A percentile compares a stretch with the other conserved stretches of the same genome.
Evolutionary conservation across 768 basidiomycete genomes (phyloP).

Genomic region (Tricholoma furcatifolium): DNA sequence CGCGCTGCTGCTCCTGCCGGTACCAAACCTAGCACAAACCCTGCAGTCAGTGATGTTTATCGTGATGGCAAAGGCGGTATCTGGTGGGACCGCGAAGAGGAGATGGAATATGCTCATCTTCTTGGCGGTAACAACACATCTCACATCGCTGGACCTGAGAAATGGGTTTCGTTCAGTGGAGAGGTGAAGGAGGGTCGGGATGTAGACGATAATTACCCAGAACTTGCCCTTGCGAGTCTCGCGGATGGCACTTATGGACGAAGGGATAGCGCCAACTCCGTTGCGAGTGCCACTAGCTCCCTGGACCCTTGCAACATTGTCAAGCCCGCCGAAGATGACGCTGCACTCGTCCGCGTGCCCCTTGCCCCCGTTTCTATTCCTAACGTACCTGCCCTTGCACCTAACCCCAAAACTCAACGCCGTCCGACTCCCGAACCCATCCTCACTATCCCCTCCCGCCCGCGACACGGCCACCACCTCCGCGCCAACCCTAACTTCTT

Average conservation of each 20-base stretch:
- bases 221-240: conserved; percentile 19
- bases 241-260: conserved; percentile 26
- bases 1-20: conserved; percentile 33
- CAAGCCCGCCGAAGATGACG: conserved; percentile 29
- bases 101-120: conserved; percentile 65
- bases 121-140: conserved; percentile 34
- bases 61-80: conserved; percentile 60
- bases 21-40: conserved; percentile 9
- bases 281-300: conserved; percentile 45
- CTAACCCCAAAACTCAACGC: conserved; percentile 30
- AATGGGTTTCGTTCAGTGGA: conserved; percentile 43
- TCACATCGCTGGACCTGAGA: conserved; percentile 26
- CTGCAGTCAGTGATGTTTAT: conserved; percentile 50
- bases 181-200: conserved; percentile 23
- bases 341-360: conserved; percentile 17
- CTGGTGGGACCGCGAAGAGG: conserved; percentile 74
- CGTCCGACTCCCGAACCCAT: conserved; percentile 30
- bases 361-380: conserved; percentile 1
- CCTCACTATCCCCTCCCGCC: conserved; percentile 36
- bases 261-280: conserved; percentile 46
- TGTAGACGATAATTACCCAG: conserved; percentile 7
- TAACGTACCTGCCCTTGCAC: conserved; percentile 7
- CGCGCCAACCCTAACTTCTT: conserved; percentile 34
- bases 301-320: conserved; percentile 50
- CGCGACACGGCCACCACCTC: conserved; percentile 32